Percentiles rank a stretch among this genome's conserved stretches.
Evolutionary conservation across 768 basidiomycete genomes (phyloP).

Genomic region (Naematelia encephala): DNA sequence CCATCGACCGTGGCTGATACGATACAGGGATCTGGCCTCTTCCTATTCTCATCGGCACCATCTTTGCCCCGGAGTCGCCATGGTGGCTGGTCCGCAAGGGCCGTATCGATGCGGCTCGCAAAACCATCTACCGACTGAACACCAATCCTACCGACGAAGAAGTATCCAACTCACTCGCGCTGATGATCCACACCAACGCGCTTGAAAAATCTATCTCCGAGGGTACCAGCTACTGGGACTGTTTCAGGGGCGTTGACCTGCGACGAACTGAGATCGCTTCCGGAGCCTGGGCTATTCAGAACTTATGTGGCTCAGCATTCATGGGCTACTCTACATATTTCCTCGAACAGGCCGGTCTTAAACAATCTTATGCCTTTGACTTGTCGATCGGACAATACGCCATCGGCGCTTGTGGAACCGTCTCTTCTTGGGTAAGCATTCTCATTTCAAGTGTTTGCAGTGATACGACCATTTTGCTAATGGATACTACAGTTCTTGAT

Average conservation of each 20-base stretch:
- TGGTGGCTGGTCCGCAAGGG: constrained; percentile 43
- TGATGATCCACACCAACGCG: constrained; percentile 51
- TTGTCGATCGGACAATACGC: constrained; percentile 40
- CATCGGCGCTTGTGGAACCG: constrained; percentile 31
- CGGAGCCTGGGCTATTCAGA: constrained; percentile 44
- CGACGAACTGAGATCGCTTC: constrained; percentile 55
- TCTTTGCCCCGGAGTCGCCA: constrained; percentile 45
- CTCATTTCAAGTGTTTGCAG: no score
- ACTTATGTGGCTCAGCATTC: constrained; percentile 31
- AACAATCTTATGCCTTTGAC: constrained; percentile 22
- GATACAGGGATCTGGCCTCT: constrained; percentile 21
- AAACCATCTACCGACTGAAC: constrained; percentile 21
- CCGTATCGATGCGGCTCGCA: constrained; percentile 20
- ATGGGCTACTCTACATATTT: constrained; percentile 39
- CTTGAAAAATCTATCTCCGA: constrained; percentile 44
- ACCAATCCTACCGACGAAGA: constrained; percentile 34
- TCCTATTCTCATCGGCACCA: constrained; percentile 16
- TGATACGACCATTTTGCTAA: no score
- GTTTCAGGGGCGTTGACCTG: constrained; percentile 50
- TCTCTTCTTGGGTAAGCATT: constrained; percentile 38
- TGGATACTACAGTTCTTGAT: constrained; percentile 39
- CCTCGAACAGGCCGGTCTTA: constrained; percentile 40
- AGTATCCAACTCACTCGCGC: constrained; percentile 36
- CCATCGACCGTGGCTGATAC: neutral
- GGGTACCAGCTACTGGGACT: constrained; percentile 50